Evolutionary conservation across 192 early-diverging fungal genomes (phyloP), one percentile per base, ranked within the genome.

Genomic region (Podila epigama): DNA sequence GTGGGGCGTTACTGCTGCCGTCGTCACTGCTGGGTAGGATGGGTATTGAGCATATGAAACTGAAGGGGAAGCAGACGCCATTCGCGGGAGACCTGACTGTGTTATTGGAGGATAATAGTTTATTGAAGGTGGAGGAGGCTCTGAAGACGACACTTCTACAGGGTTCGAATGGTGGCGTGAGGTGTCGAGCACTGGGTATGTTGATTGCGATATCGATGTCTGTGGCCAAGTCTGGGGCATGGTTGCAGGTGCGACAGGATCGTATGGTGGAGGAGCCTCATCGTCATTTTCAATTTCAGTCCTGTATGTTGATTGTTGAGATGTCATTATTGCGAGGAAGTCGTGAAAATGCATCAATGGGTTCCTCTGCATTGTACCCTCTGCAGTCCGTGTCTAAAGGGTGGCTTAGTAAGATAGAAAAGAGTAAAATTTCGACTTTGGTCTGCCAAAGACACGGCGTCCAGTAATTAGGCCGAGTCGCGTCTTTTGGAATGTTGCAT

Each of bases 201-300:
- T 3, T 51, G 66, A 22, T 54, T 50, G 9, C 4, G 40, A 11
- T 52, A 16, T 40, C 16, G 36, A 12, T 11, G 25, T 35, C n/a
- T n/a, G n/a, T n/a, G n/a, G n/a, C n/a, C n/a, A n/a, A 33, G 53
- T 53, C 20, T 27, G 28, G 15, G 58, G 15, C 5, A 20, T 20
- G 5, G 12, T 42, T 3, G 53, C 39, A 6, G 65, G 51, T 0
- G 68, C 55, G n/a, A 59, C 64, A 1, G 70, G 48, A 48, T 58
- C 63, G 25, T 72, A 72, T 8, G 70, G 63, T 42, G 70, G 70
- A 33, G 70, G 70, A 4, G 70, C 70, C 22, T 64, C 62, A 9
- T 36, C 35, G 57, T 72, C 70, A 27, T 64, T 50, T 25, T 59
- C 39, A 16, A 54, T n/a, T n/a, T n/a, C 9, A 5, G 70, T 56